Evolutionary conservation across 2,329 filamentous ascomycete genomes (phyloP), one percentile per base, ranked within the genome.

Genomic region (Herpotrichia juniperi): DNA sequence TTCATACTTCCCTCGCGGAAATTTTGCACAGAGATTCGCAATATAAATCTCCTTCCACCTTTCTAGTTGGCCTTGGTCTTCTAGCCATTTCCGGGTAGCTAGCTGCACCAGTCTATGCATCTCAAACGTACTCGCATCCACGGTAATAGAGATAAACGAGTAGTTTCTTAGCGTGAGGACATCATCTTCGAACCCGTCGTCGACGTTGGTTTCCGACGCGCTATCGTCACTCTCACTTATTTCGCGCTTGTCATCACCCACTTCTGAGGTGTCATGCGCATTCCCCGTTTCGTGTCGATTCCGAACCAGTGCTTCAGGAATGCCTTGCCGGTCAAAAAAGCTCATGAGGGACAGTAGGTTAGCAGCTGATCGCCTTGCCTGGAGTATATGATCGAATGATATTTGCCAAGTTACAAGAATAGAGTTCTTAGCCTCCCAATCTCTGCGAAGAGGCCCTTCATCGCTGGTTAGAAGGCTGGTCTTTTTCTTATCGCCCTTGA

Each of bases 71-170:
- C 28, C 39, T 3, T 35, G 21, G 19, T 7, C 10, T 11, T 30
- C 24, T 14, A 58, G 48, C 56, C 56, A 59, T 12, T 26, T 40
- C 17, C 47, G 46, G 6, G 47, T 48, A 31, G 42, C 42, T 16
- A 45, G 26, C 42, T 45, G 42, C 14, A 28, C 28, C 26, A 37
- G 14, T 42, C 25, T 80, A 57, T 80, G 77, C 75, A 80, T 79
- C 53, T 76, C 69, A 44, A 75, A 78, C 44, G 19, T 26, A 50
- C 53, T 62, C 1, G 55, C 54, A 17, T 60, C 46, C 7, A 55
- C 54, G 16, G 47, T 63, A 10, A 46, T 42, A 1, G 50, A 46
- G 8, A 80, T 57, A 4, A 80, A 68, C 1, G 64, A 76, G 56
- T 68, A 80, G 46, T 72, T 58, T 34, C 60, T 56, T 9, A 81